Evolutionary conservation across 2,329 filamentous ascomycete species (phyloP).

Genomic region (Thelonectria olida): DNA sequence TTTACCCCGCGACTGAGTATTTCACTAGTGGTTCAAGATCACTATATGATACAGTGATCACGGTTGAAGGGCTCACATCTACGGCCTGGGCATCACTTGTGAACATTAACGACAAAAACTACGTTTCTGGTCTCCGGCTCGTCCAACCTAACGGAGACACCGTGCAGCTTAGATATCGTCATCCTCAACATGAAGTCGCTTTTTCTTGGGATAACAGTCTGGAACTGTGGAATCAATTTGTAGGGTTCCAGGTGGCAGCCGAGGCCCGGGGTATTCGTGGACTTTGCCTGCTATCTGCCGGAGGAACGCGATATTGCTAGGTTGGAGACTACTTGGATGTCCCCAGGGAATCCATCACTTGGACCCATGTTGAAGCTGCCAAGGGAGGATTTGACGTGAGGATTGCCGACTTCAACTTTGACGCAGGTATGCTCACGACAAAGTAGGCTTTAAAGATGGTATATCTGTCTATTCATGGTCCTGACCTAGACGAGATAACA

Average conservation of each 20-base stretch:
- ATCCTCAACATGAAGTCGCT: neutral
- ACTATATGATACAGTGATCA: neutral
- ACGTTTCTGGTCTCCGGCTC: constrained; percentile 12
- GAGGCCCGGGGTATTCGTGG: constrained; percentile 11
- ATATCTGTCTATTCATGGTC: constrained; percentile 1
- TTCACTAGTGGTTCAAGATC: neutral
- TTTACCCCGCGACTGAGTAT: neutral
- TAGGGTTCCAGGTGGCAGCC: constrained; percentile 12
- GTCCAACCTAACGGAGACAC: neutral
- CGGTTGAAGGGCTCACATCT: neutral
- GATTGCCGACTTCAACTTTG: neutral
- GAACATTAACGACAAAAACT: neutral
- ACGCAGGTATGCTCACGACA: neutral
- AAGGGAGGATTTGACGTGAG: constrained; percentile 14
- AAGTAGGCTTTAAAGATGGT: constrained; percentile 15
- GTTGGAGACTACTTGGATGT: constrained; percentile 6
- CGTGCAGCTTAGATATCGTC: constrained; percentile 6
- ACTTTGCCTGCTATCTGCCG: neutral
- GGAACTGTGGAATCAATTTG: neutral
- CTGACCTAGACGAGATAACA: neutral
- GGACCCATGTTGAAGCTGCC: neutral
- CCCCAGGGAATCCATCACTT: constrained; percentile 1
- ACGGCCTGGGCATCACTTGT: constrained; percentile 4
- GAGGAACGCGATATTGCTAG: constrained; percentile 2
- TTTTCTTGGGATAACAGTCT: constrained; percentile 1